These are phyloP conservation scores for Moricandia arvensis DNA, from an alignment of 345 rosid species.

Conservation along the genomic window DNA sequence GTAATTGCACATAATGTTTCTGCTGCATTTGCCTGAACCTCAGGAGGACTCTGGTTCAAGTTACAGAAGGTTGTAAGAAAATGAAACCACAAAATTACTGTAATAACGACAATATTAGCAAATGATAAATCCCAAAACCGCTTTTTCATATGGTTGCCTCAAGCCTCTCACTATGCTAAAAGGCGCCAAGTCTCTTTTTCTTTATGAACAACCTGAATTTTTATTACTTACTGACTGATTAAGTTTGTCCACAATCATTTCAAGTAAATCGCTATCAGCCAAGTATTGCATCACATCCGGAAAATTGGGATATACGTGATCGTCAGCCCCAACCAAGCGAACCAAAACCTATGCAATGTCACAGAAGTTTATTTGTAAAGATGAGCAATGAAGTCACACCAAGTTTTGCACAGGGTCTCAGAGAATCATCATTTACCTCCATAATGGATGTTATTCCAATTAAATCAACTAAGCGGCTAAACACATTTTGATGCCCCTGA, in stretches of 20 bases:
- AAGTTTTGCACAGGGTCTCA: slow-evolving; percentile 21
- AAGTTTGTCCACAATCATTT: slow-evolving; percentile 86
- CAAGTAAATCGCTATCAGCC: slow-evolving; percentile 74
- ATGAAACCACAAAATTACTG: background rate
- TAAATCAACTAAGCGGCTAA: slow-evolving; percentile 66
- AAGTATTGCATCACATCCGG: slow-evolving; percentile 74
- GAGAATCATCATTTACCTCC: slow-evolving; percentile 64
- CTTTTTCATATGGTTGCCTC: background rate
- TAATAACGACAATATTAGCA: background rate
- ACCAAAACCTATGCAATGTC: slow-evolving; percentile 53
- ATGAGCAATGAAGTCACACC: slow-evolving; percentile 10
- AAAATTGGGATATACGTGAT: slow-evolving; percentile 67
- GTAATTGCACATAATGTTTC: slow-evolving; percentile 83
- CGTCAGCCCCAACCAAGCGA: slow-evolving; percentile 88
- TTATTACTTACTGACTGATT: slow-evolving; percentile 68
- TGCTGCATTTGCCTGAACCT: slow-evolving; percentile 93
- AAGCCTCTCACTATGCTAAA: background rate
- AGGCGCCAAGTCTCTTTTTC: background rate
- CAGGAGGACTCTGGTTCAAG: slow-evolving; percentile 65
- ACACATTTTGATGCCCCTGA: slow-evolving; percentile 72
- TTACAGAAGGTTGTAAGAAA: slow-evolving; percentile 29
- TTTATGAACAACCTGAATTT: background rate
- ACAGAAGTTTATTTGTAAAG: slow-evolving; percentile 5
- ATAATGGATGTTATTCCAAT: slow-evolving; percentile 89
- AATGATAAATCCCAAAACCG: background rate